Conservation (phyloP, 306 rosid species). For the Coriaria nepalensis region DNA sequence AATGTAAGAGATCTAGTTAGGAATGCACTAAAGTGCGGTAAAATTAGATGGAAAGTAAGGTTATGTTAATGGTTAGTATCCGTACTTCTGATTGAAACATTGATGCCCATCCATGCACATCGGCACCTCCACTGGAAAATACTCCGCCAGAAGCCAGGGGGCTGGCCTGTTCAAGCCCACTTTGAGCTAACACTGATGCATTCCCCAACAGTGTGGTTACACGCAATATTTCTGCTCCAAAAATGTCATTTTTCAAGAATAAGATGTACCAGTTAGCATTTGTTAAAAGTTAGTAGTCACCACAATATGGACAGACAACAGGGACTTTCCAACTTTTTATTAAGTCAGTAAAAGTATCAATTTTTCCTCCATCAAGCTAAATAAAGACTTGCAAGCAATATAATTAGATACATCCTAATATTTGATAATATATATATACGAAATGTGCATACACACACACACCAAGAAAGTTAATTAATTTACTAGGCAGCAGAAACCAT, state of each 20-base stretch:
- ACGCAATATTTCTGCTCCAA: constrained; percentile 99
- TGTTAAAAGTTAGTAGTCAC: constrained; percentile 92
- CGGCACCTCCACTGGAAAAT: constrained; percentile 84
- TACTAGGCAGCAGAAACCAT: neutral
- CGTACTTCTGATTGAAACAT: constrained; percentile 99
- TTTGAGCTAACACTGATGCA: constrained; percentile 99
- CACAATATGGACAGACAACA: constrained; percentile 72
- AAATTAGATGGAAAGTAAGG: constrained; percentile 82
- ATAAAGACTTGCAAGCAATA: constrained; percentile 5
- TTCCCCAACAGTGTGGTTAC: constrained; percentile 99
- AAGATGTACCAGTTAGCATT: constrained; percentile 99
- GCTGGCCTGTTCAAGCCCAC: constrained; percentile 99
- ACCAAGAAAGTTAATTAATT: constrained; percentile 19
- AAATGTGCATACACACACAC: no score
- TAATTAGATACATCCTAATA: neutral
- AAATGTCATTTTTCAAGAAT: constrained; percentile 98
- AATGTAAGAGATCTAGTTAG: constrained; percentile 61
- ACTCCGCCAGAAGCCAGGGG: constrained; percentile 98
- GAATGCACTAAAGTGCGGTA: constrained; percentile 54
- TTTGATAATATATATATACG: no score
- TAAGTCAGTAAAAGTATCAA: constrained; percentile 65
- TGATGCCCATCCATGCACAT: constrained; percentile 88
- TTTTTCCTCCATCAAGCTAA: constrained; percentile 31
- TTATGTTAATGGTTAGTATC: constrained; percentile 99
- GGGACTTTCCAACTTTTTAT: constrained; percentile 32